Evolutionary conservation across 306 rosid species (phyloP).

Genomic region (Gastrolobium bilobum): DNA sequence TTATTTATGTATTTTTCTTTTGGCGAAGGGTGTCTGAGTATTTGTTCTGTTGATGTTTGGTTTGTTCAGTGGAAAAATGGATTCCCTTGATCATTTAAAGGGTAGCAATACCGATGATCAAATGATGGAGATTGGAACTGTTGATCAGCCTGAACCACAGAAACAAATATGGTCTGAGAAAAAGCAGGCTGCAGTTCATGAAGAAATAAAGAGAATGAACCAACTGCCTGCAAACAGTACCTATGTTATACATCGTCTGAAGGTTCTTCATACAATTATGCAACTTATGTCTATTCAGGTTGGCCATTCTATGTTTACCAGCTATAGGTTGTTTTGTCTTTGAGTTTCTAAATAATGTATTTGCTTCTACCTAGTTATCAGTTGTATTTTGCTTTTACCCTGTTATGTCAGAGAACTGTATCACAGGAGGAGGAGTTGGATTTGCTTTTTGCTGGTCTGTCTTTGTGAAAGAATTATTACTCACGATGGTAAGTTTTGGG

Average conservation of each 20-base stretch:
- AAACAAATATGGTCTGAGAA: slow-evolving; percentile 60
- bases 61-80: slow-evolving; percentile 38
- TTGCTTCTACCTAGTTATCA: slow-evolving; percentile 21
- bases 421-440: slow-evolving; percentile 84
- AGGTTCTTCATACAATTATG: slow-evolving; percentile 84
- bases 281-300: slow-evolving; percentile 85
- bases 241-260: slow-evolving; percentile 76
- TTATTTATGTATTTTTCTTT: neutral
- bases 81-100: slow-evolving; percentile 39
- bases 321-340: neutral
- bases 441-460: slow-evolving; percentile 84
- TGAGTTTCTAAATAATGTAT: slow-evolving; percentile 16
- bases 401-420: slow-evolving; percentile 70
- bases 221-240: slow-evolving; percentile 70
- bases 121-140: slow-evolving; percentile 56
- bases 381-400: slow-evolving; percentile 12
- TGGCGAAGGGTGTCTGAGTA: neutral
- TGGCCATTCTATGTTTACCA: slow-evolving; percentile 19
- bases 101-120: slow-evolving; percentile 48
- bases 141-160: slow-evolving; percentile 52
- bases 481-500: slow-evolving; percentile 53
- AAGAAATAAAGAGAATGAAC: slow-evolving; percentile 68
- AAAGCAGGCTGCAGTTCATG: slow-evolving; percentile 68
- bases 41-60: slow-evolving; percentile 39
- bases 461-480: slow-evolving; percentile 60